These are phyloP conservation scores for Phytophthora aleatoria DNA, from an alignment of 352 stramenopile genomes.

Conservation along the genomic window DNA sequence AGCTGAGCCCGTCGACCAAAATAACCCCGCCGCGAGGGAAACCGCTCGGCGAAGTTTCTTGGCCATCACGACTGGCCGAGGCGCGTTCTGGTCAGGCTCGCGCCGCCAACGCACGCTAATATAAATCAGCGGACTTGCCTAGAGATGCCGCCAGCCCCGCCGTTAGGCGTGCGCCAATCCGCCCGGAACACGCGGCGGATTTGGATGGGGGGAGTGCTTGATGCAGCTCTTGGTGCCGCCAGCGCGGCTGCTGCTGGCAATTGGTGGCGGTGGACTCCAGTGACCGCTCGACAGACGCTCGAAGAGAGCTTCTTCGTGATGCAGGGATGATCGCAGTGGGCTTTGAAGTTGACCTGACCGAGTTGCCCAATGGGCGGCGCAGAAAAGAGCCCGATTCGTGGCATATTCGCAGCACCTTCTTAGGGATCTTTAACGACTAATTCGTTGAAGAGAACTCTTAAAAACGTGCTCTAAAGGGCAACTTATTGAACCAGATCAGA, in stretches of 20 bases:
- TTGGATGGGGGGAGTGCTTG: not conserved
- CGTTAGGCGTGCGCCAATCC: slow-evolving; percentile 12
- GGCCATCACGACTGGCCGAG: slow-evolving; percentile 11
- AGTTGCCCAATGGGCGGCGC: slow-evolving; percentile 13
- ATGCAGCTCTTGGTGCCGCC: slow-evolving; percentile 1
- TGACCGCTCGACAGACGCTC: slow-evolving; percentile 11
- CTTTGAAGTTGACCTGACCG: slow-evolving; percentile 24
- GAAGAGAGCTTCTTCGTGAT: slow-evolving; percentile 9
- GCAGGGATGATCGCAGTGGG: not conserved
- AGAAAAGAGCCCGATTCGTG: slow-evolving; percentile 13
- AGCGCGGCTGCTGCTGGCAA: slow-evolving; percentile 7
- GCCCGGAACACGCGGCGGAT: not conserved
- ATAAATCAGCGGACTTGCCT: slow-evolving; percentile 28
- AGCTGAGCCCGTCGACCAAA: slow-evolving; percentile 7
- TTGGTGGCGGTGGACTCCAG: not conserved
- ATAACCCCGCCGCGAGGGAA: slow-evolving; percentile 14
- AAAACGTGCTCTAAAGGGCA: slow-evolving; percentile 1
- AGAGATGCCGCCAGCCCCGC: slow-evolving; percentile 9
- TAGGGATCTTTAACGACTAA: slow-evolving; percentile 10
- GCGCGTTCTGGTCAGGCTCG: slow-evolving; percentile 30
- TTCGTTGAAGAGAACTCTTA: slow-evolving; percentile 13
- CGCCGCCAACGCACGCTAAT: slow-evolving; percentile 24
- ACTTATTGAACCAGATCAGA: slow-evolving; percentile 8
- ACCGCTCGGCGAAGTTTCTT: slow-evolving; percentile 24
- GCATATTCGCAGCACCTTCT: slow-evolving; percentile 16